Base-by-base conservation (phyloP, 495 filamentous ascomycete species). In the Penicillium samsonianum region DNA sequence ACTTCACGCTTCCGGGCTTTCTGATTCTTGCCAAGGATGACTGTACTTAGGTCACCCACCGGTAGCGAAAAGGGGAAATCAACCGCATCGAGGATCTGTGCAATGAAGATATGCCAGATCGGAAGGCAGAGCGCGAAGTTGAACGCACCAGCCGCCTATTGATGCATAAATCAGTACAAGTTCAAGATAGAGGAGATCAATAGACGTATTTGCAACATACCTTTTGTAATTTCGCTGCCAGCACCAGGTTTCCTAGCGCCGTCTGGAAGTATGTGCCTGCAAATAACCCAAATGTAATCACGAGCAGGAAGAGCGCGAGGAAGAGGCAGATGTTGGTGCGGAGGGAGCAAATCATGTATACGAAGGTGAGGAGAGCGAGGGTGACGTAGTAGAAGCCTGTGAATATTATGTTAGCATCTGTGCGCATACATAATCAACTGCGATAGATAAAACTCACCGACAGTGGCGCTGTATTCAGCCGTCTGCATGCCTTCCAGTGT, bases 311-410 rank as follows among this genome's bases (percentile, higher is more conserved):
- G 61, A 90, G 86, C 65, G 89, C 86, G 55, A 82, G 45, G 63
- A 90, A 81, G 65, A 90, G 84, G 58, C 80, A 78, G 52, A 88
- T 57, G 65, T 90, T 91, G 9, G 88, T 90, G 16, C 88, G 83
- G 22, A 91, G 74, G 1, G 86, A 80, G 72, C 83, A 86, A 60
- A 90, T 80, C 9, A 88, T 66, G 73, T 84, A 91, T 57, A 91
- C 67, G 54, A 88, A 71, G 65, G 81, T 85, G 42, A 90, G 68
- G 26, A 90, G 16, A n/a, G 62, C 50, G 14, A 76, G 64, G 7
- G 46, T 61, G 11, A 70, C 61, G 41, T 57, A 73, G 60, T 74
- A 74, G 14, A 74, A 61, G 5, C 60, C 68, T 72, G 26, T 5
- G 8, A 7, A 5, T 30, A 4, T 25, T 2, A 8, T 22, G 35